Evolutionary conservation across 257 asterid species (phyloP).

Genomic region (Cynanchum wilfordii): DNA sequence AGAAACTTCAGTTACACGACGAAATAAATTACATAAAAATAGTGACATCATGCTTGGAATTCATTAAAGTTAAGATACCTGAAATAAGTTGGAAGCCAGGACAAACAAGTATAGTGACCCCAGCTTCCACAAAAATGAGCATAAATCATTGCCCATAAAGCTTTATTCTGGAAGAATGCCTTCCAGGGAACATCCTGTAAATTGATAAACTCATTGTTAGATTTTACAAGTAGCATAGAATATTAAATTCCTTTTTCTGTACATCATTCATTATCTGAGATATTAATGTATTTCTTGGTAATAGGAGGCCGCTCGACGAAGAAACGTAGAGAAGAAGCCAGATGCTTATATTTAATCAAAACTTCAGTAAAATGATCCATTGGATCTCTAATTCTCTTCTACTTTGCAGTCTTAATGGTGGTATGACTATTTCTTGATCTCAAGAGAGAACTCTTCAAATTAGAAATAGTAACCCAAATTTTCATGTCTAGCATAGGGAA

Average conservation of each 20-base stretch:
- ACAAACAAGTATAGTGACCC: slow-evolving; percentile 92
- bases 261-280: background rate
- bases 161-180: slow-evolving; percentile 76
- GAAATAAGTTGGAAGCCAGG: slow-evolving; percentile 98
- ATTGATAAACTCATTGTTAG: background rate
- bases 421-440: background rate
- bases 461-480: background rate
- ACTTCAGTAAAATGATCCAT: background rate
- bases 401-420: background rate
- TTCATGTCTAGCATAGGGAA: background rate
- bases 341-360: background rate
- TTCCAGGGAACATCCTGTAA: slow-evolving; percentile 92
- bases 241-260: background rate
- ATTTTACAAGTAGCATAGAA: background rate
- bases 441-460: background rate
- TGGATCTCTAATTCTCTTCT: slow-evolving; percentile 1
- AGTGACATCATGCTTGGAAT: background rate
- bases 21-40: too few relatives aligned
- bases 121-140: slow-evolving; percentile 98
- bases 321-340: background rate
- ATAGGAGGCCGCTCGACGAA: background rate
- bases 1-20: slow-evolving; percentile 16
- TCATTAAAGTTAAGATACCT: slow-evolving; percentile 43
- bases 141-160: slow-evolving; percentile 99
- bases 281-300: background rate